These are phyloP conservation scores for Xylaria flabelliformis DNA, from an alignment of 495 filamentous ascomycete species.

Conservation along the genomic window DNA sequence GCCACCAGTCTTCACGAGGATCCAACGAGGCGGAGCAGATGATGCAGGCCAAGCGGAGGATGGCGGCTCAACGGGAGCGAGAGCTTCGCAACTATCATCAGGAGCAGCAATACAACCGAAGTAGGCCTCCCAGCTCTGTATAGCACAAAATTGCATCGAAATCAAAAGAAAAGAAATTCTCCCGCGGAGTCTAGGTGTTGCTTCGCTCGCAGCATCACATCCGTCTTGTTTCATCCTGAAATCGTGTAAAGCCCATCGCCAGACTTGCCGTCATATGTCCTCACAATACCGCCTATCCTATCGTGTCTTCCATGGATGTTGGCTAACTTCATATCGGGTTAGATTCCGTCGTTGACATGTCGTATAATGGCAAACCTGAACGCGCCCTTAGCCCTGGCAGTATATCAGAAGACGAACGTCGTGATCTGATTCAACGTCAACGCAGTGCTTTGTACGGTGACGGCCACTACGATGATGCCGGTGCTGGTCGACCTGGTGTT, in stretches of 20 bases:
- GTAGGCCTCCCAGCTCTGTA: conserved; percentile 75
- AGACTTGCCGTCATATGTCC: conserved; percentile 36
- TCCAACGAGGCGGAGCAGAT: conserved; percentile 97
- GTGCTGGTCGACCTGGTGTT: conserved; percentile 54
- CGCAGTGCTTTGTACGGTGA: conserved; percentile 91
- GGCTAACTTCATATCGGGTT: conserved; percentile 56
- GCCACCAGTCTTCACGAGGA: conserved; percentile 80
- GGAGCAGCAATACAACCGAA: conserved; percentile 99
- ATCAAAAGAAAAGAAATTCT: conserved; percentile 51
- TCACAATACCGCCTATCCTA: conserved; percentile 32
- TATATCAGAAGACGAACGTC: conserved; percentile 95
- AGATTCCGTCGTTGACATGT: conserved; percentile 84
- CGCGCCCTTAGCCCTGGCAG: conserved; percentile 86
- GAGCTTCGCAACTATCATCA: conserved; percentile 99
- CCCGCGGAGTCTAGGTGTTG: conserved; percentile 47
- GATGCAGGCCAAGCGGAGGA: conserved; percentile 97
- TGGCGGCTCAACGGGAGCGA: conserved; percentile 97
- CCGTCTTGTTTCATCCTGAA: conserved; percentile 37
- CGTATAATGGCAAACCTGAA: conserved; percentile 78
- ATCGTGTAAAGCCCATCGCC: conserved; percentile 35
- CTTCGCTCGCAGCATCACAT: conserved; percentile 44
- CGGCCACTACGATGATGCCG: conserved; percentile 68
- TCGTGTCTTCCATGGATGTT: conserved; percentile 30
- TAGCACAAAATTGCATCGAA: conserved; percentile 64
- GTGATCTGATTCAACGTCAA: conserved; percentile 94